Percentiles rank a stretch among this genome's conserved stretches.
These are phyloP conservation scores for Sugiyamaella novakii DNA, from an alignment of 1,139 yeast genomes.

Conservation along the genomic window DNA sequence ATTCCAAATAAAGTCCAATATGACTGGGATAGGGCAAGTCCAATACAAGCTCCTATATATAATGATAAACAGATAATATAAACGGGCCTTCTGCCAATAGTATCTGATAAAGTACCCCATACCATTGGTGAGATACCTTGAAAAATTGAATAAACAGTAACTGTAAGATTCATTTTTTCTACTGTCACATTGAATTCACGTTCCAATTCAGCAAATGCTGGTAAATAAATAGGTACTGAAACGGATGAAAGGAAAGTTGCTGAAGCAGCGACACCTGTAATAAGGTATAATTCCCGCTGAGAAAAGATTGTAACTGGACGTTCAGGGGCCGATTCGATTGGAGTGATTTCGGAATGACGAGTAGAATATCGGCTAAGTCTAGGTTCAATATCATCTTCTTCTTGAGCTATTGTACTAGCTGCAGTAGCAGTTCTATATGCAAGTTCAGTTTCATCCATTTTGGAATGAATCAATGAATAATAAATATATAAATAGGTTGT, in stretches of 20 bases:
- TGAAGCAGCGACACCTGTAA: constrained; percentile 48
- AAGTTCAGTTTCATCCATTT: background rate
- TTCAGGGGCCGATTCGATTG: constrained; percentile 10
- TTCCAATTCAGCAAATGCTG: constrained; percentile 62
- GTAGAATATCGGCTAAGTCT: background rate
- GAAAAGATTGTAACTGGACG: constrained; percentile 43
- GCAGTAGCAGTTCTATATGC: background rate
- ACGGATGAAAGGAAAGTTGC: constrained; percentile 63
- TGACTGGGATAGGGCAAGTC: constrained; percentile 56
- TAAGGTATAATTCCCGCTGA: constrained; percentile 40
- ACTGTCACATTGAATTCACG: constrained; percentile 54
- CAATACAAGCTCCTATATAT: constrained; percentile 60
- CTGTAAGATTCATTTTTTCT: constrained; percentile 62
- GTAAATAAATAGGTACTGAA: constrained; percentile 73
- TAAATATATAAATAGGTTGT: constrained; percentile 1
- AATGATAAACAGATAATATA: constrained; percentile 54
- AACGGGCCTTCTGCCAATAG: constrained; percentile 69
- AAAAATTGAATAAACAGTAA: constrained; percentile 68
- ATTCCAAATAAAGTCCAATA: constrained; percentile 58
- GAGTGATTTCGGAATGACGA: constrained; percentile 2
- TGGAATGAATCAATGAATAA: background rate
- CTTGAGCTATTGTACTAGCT: constrained; percentile 1
- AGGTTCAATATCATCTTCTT: constrained; percentile 4
- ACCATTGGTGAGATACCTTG: constrained; percentile 73
- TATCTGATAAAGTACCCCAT: constrained; percentile 60